Conservation (phyloP, 1,139 yeast genomes). For the Pneumocystis canis region DNA sequence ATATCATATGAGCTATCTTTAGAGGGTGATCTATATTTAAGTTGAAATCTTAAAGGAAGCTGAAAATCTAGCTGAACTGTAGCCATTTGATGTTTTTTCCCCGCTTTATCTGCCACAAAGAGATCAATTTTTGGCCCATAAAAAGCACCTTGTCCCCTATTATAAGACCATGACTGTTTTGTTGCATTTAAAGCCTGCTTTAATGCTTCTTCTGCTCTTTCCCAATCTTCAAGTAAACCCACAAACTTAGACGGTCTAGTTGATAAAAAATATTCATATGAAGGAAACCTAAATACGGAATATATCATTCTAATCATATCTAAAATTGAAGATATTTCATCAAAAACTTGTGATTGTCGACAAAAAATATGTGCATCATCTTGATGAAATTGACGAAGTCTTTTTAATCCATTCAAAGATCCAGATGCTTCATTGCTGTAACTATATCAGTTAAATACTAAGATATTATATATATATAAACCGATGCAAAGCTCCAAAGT, state of each 20-base stretch:
- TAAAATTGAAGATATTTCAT: constrained; percentile 65
- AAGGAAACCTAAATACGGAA: constrained; percentile 68
- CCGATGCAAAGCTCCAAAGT: constrained; percentile 87
- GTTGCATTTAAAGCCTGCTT: constrained; percentile 40
- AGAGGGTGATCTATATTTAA: constrained; percentile 48
- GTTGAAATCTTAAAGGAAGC: constrained; percentile 77
- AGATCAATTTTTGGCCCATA: constrained; percentile 98
- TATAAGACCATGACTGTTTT: constrained; percentile 50
- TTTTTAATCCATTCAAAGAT: constrained; percentile 74
- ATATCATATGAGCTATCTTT: neutral
- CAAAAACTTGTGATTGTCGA: constrained; percentile 70
- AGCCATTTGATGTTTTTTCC: constrained; percentile 95
- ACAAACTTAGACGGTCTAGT: constrained; percentile 89
- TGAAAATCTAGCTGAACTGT: constrained; percentile 97
- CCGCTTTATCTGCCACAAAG: constrained; percentile 77
- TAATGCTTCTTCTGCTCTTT: constrained; percentile 66
- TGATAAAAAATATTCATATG: constrained; percentile 71
- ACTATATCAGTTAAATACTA: constrained; percentile 10
- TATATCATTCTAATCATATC: constrained; percentile 68
- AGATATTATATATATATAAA: neutral
- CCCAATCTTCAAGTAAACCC: constrained; percentile 80
- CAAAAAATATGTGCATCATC: constrained; percentile 98
- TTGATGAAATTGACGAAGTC: constrained; percentile 96
- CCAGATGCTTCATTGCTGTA: constrained; percentile 70
- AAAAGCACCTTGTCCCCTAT: constrained; percentile 96